phyloP scores from a whole-genome alignment of 2,329 filamentous ascomycete genomes.

The Coniosporium tulheliwenetii region DNA sequence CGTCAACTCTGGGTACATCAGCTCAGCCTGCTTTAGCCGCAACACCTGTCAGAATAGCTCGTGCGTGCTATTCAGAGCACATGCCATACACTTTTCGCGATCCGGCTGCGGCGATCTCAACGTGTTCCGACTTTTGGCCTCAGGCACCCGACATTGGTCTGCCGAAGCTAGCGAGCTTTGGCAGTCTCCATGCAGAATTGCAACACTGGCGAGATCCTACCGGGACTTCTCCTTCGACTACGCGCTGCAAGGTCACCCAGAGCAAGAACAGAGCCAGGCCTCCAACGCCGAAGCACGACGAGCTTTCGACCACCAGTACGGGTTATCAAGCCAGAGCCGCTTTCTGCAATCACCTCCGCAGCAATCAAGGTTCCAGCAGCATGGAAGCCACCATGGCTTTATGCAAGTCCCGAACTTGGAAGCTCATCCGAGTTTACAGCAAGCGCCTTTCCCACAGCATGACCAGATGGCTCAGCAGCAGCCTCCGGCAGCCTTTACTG shows the following conservation, averaged over 20 bases:
- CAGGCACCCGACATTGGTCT: slow-evolving; percentile 7
- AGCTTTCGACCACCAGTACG: slow-evolving; percentile 10
- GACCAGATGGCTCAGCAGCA: slow-evolving; percentile 7
- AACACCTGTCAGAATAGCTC: no score
- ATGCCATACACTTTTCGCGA: no score
- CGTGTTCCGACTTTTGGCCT: no score
- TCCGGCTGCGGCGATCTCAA: no score
- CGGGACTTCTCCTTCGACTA: slow-evolving; percentile 31
- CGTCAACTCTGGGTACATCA: no score
- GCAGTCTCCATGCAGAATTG: slow-evolving; percentile 34
- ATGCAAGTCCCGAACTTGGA: slow-evolving; percentile 13
- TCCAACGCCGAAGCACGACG: slow-evolving; percentile 10
- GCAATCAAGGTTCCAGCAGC: slow-evolving; percentile 9
- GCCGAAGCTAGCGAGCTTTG: slow-evolving; percentile 33
- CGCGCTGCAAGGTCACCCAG: slow-evolving; percentile 25
- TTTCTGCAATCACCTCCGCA: slow-evolving; percentile 4
- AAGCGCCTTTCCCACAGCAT: slow-evolving; percentile 9
- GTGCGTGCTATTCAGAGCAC: no score
- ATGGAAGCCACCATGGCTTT: slow-evolving; percentile 12
- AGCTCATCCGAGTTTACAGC: slow-evolving; percentile 11
- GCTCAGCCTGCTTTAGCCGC: no score
- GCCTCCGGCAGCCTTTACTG: background rate
- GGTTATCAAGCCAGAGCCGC: slow-evolving; percentile 5
- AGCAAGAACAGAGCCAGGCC: slow-evolving; percentile 18
- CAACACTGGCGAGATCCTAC: slow-evolving; percentile 32